Percentiles rank a stretch among this genome's conserved stretches.
Evolutionary conservation across 331 rosid genomes (phyloP).

Genomic region (Quercus phellos): DNA sequence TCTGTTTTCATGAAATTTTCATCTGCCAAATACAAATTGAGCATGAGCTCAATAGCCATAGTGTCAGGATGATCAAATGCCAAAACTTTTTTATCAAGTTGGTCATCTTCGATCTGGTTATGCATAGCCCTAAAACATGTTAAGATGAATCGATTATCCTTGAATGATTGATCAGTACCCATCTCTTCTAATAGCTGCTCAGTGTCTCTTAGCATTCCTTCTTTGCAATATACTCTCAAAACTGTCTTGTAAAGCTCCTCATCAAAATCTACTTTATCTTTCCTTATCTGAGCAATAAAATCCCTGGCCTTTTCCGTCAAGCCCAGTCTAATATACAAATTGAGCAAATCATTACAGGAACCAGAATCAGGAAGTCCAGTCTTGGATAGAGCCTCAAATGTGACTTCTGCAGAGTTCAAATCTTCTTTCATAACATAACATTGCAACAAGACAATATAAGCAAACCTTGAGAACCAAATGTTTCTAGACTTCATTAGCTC

Average conservation of each 20-base stretch:
- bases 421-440: constrained; percentile 84
- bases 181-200: constrained; percentile 50
- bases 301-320: constrained; percentile 55
- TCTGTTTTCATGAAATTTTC: constrained; percentile 36
- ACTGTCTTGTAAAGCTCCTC: constrained; percentile 66
- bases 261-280: constrained; percentile 44
- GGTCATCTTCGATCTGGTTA: constrained; percentile 30
- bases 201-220: constrained; percentile 67
- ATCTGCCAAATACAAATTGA: constrained; percentile 52
- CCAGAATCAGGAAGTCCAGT: constrained; percentile 90
- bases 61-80: constrained; percentile 46
- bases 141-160: constrained; percentile 39
- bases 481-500: constrained; percentile 70
- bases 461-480: constrained; percentile 70
- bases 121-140: constrained; percentile 49
- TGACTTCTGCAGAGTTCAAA: constrained; percentile 55
- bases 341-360: constrained; percentile 75
- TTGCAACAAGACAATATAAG: constrained; percentile 73
- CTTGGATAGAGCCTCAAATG: constrained; percentile 64
- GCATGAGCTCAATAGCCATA: constrained; percentile 62
- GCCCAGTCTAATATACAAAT: constrained; percentile 49
- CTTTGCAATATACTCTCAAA: constrained; percentile 67
- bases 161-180: constrained; percentile 30
- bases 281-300: constrained; percentile 54
- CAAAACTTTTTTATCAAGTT: constrained; percentile 32